Conservation (phyloP, 495 filamentous ascomycete genomes). For the Annulohypoxylon moriforme region DNA sequence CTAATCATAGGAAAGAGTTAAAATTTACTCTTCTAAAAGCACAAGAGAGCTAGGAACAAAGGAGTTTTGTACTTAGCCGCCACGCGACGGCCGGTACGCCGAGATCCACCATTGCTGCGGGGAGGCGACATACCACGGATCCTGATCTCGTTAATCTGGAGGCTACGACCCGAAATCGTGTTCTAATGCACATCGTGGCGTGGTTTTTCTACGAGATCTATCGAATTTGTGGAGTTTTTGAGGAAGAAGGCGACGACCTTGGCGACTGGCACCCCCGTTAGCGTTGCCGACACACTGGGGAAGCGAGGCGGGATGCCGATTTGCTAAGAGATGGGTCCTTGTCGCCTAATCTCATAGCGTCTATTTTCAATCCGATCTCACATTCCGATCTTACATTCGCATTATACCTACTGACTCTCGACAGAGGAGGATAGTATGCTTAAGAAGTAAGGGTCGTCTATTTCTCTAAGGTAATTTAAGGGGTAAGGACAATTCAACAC, state of each 20-base stretch:
- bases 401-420: constrained; percentile 5
- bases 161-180: constrained; percentile 4
- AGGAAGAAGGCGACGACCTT: constrained; percentile 20
- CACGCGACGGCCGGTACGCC: neutral
- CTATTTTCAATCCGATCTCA: neutral
- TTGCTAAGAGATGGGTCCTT: constrained; percentile 1
- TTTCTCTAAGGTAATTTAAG: neutral
- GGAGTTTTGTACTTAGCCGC: neutral
- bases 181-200: neutral
- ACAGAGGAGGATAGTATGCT: neutral
- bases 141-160: neutral
- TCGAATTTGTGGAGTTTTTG: constrained; percentile 1
- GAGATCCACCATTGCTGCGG: constrained; percentile 5
- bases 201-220: neutral
- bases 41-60: neutral
- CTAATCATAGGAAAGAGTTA: neutral
- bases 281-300: constrained; percentile 11
- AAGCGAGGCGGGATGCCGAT: constrained; percentile 6
- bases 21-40: neutral
- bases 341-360: neutral
- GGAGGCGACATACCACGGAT: neutral
- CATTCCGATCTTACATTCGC: too few species aligned
- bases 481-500: neutral
- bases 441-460: neutral
- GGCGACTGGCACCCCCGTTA: constrained; percentile 8